Evolutionary conservation across 768 basidiomycete species (phyloP).

Genomic region (Collybia nuda): DNA sequence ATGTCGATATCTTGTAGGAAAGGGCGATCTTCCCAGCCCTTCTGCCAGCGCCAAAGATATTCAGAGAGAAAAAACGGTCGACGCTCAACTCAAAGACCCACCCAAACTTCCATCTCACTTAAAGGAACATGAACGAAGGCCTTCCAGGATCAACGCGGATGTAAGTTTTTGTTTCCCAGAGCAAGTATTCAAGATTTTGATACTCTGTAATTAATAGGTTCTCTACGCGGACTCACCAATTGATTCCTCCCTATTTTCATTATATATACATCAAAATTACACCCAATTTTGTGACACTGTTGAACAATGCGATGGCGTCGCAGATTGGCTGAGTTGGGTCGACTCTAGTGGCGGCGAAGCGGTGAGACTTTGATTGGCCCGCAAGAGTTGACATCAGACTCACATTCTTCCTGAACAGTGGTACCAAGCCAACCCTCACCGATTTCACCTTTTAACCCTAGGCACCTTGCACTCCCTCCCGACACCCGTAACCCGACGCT

Average conservation of each 20-base stretch:
- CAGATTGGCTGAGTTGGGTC: conserved; percentile 76
- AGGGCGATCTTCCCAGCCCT: conserved; percentile 62
- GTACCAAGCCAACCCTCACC: conserved; percentile 74
- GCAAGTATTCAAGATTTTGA: not conserved
- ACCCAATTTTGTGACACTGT: conserved; percentile 78
- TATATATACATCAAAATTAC: conserved; percentile 96
- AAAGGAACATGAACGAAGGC: conserved; percentile 54
- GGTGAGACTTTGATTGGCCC: conserved; percentile 32
- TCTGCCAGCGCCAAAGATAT: conserved; percentile 63
- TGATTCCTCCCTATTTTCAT: conserved; percentile 83
- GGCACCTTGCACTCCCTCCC: conserved; percentile 88
- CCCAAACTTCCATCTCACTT: conserved; percentile 61
- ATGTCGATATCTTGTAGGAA: conserved; percentile 45
- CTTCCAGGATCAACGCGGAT: conserved; percentile 78
- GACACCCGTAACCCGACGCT: conserved; percentile 73
- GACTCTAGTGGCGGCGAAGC: conserved; percentile 68
- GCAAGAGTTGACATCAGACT: not conserved
- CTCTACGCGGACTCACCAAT: conserved; percentile 86
- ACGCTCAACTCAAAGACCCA: conserved; percentile 53
- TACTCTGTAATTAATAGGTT: conserved; percentile 36
- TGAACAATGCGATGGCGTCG: conserved; percentile 68
- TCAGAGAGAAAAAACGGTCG: conserved; percentile 57
- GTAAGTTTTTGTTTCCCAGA: conserved; percentile 33
- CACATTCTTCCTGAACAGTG: conserved; percentile 36
- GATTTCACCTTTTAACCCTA: conserved; percentile 82